Evolutionary conservation across 176 grass and related monocot genomes (phyloP), one percentile per base, ranked within the genome.

Genomic region (Zea luxurians): DNA sequence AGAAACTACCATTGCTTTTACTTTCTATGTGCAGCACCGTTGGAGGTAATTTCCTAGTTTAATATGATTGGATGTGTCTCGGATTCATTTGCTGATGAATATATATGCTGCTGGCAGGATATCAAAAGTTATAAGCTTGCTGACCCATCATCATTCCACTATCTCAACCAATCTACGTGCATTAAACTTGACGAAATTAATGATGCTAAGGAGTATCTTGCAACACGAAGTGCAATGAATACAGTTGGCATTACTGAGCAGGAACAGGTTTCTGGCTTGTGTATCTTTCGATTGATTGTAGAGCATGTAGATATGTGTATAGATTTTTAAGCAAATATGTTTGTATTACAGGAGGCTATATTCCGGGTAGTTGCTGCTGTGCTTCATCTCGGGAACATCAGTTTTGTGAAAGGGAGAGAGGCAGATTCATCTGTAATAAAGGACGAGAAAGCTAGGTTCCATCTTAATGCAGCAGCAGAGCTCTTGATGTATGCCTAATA

Each of bases 1-100:
- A 97, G 93, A 86, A 97, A 92, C 78, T 97, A 97, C 78, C 93
- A 97, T 76, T 88, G 90, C 61, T 97, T 97, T 68, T 97, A 97
- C 74, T 90, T 97, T 84, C 80, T 97, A 77, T 97, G 93, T 77
- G 86, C 90, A 60, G 82, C 93, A 79, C 90, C 93, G 73, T 76
- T 83, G 35, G 85, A 97, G 90, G 93, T 97, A 77, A 78, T 64
- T 64, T 94, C 36, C 70, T 70, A 73, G 45, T 57, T 77, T 40
- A 57, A 54, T 71, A 41, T 66, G 20, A 57, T 37, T 83, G 9
- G 20, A 35, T 74, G 8, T 17, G 13, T 78, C 18, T 80, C 50
- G 3, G 4, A 68, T 66, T 80, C 64, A 54, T 83, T 77, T 70
- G 49, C 64, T 87, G 17, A 72, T 77, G 18, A 58, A 48, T 18